Conservation (phyloP, 805 yeast genomes). For the Blastobotrys peoriensis region DNA sequence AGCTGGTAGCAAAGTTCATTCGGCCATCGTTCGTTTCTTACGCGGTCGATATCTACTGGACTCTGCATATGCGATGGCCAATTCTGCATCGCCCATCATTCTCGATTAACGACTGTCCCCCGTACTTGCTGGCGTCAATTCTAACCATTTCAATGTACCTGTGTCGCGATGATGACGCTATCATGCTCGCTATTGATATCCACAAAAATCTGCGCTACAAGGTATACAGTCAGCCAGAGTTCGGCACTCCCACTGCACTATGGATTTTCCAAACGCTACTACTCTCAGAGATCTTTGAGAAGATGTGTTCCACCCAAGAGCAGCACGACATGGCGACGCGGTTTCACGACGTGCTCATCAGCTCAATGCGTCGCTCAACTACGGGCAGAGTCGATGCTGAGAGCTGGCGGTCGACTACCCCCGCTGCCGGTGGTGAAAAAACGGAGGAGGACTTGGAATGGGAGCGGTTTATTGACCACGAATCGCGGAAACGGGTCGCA, state of each 20-base stretch:
- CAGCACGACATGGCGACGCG: conserved; percentile 24
- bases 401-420: conserved; percentile 3
- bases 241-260: conserved; percentile 66
- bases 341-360: conserved; percentile 21
- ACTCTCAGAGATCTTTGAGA: conserved; percentile 71
- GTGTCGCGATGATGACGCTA: conserved; percentile 20
- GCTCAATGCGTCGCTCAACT: conserved; percentile 18
- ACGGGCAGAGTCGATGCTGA: conserved; percentile 2
- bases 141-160: conserved; percentile 42
- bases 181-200: conserved; percentile 38
- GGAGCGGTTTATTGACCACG: conserved; percentile 30
- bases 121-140: conserved; percentile 47
- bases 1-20: conserved; percentile 13
- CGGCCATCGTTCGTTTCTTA: conserved; percentile 15
- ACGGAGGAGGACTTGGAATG: conserved; percentile 13
- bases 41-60: conserved; percentile 20
- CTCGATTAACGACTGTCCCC: conserved; percentile 38
- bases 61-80: conserved; percentile 49
- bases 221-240: conserved; percentile 62
- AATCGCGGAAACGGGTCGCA: conserved; percentile 70
- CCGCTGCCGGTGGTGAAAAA: conserved; percentile 5
- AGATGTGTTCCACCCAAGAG: conserved; percentile 31
- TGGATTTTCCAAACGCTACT: conserved; percentile 74
- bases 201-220: conserved; percentile 56
- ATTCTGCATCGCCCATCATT: conserved; percentile 52